phyloP scores from a whole-genome alignment of 768 basidiomycete species.

The Tulasnella sp. region DNA sequence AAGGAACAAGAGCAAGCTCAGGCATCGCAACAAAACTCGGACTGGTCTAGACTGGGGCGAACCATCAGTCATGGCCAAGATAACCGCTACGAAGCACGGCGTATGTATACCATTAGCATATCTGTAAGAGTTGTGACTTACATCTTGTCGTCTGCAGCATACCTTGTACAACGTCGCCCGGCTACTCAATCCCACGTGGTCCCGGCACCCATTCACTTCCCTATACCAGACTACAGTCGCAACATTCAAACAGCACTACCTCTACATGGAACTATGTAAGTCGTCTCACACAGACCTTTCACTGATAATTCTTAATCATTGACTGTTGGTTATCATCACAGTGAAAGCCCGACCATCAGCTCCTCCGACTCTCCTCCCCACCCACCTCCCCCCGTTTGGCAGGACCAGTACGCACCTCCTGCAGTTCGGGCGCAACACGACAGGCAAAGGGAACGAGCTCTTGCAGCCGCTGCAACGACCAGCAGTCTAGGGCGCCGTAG shows the following conservation, averaged over 20 bases:
- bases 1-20: slow-evolving; percentile 19
- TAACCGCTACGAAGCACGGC: neutral
- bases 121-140: neutral
- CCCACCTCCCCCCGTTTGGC: neutral
- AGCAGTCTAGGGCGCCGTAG: slow-evolving; percentile 18
- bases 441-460: neutral
- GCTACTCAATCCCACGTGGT: neutral
- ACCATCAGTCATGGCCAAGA: slow-evolving; percentile 24
- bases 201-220: neutral
- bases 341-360: neutral
- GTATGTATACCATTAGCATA: neutral
- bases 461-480: slow-evolving; percentile 10
- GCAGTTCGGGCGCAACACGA: neutral
- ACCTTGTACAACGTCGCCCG: neutral
- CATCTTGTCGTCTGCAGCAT: neutral
- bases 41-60: slow-evolving; percentile 25
- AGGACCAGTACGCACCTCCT: slow-evolving; percentile 3
- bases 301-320: no score
- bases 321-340: neutral
- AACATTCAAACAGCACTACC: neutral
- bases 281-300: neutral
- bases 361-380: slow-evolving; percentile 4
- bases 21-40: slow-evolving; percentile 16
- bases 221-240: neutral
- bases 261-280: neutral